Percentiles rank a stretch among this genome's conserved stretches.
phyloP scores from a whole-genome alignment of 306 rosid genomes.

The Acacia confusa region DNA sequence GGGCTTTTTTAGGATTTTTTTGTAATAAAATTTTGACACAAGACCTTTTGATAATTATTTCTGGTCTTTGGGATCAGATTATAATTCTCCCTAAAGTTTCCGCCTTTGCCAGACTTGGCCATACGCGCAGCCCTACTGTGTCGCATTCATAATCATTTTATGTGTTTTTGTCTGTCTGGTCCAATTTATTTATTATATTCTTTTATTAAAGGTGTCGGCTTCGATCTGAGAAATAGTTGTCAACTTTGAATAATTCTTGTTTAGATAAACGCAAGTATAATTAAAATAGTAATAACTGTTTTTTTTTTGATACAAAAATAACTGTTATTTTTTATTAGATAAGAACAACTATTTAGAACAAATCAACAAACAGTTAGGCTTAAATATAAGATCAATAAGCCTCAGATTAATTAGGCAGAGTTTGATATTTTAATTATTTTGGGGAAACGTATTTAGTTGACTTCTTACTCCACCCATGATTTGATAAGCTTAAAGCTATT shows the following conservation, averaged over 20 bases:
- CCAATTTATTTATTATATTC: not conserved
- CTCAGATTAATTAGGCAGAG: not conserved
- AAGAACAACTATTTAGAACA: not conserved
- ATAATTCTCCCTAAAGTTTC: too few species aligned
- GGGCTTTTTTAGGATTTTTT: too few species aligned
- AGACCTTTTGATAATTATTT: too few species aligned
- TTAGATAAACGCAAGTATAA: not conserved
- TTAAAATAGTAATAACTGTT: not conserved
- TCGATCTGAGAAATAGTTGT: not conserved
- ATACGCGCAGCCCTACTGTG: not conserved
- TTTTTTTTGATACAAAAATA: not conserved
- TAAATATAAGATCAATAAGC: not conserved
- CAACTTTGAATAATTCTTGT: not conserved
- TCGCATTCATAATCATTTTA: not conserved
- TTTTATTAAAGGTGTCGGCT: not conserved
- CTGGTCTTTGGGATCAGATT: too few species aligned
- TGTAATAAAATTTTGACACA: too few species aligned
- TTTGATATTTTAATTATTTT: not conserved
- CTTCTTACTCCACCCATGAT: not conserved
- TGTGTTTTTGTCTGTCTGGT: not conserved
- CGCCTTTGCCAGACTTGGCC: not conserved
- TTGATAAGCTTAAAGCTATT: not conserved
- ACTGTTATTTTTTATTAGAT: not conserved
- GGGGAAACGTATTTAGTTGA: not conserved
- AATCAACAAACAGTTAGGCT: not conserved